A percentile compares a stretch with the other conserved stretches of the same genome.
Evolutionary conservation across 2,329 filamentous ascomycete genomes (phyloP).

Genomic region (Sclerotinia nivalis): DNA sequence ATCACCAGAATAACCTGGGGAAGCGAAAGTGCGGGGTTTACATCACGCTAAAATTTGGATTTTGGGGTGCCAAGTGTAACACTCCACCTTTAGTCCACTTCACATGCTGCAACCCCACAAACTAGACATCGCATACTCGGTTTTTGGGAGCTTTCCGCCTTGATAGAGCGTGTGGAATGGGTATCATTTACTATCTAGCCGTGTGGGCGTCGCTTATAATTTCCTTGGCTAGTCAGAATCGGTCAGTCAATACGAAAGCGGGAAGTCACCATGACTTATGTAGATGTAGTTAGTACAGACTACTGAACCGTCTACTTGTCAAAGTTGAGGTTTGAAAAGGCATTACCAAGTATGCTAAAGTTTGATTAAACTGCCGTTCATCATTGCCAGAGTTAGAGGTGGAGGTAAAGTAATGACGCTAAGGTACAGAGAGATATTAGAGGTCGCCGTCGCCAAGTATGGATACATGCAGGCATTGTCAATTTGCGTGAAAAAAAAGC

Average conservation of each 20-base stretch:
- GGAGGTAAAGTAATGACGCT: neutral
- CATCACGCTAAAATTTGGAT: neutral
- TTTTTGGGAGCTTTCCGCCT: neutral
- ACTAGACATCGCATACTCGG: neutral
- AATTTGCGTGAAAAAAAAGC: neutral
- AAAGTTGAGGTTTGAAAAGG: neutral
- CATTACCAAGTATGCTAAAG: neutral
- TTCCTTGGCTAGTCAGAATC: neutral
- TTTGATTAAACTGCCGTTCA: neutral
- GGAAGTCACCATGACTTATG: neutral
- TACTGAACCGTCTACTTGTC: neutral
- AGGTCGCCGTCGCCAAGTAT: neutral
- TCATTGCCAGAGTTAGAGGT: too few relatives aligned
- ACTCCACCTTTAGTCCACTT: neutral
- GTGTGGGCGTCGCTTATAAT: neutral
- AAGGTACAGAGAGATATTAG: neutral
- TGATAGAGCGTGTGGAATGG: neutral
- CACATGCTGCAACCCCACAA: neutral
- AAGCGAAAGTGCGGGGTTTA: conserved; percentile 14
- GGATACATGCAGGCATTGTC: neutral
- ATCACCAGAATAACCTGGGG: neutral
- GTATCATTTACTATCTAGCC: neutral
- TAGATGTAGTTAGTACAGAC: neutral
- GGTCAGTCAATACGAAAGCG: neutral
- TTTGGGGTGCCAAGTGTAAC: too few relatives aligned